Evolutionary conservation across 2,329 filamentous ascomycete genomes (phyloP).

Genomic region (Penicillium corylophilum): DNA sequence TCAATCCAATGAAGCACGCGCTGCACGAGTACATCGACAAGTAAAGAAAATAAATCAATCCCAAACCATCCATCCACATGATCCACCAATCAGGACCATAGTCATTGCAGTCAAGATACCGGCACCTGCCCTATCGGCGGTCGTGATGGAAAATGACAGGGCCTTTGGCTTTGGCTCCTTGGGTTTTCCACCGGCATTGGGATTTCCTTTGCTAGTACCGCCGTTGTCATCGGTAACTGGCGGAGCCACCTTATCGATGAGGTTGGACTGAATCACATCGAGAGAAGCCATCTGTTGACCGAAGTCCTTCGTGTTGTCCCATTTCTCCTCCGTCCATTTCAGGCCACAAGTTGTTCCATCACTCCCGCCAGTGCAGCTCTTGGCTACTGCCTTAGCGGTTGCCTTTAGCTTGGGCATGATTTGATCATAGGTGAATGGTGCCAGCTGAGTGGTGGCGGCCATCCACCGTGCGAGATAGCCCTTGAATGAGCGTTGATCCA

Average conservation of each 20-base stretch:
- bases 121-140: conserved; percentile 44
- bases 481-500: conserved; percentile 67
- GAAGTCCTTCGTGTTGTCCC: conserved; percentile 39
- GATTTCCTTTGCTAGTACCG: conserved; percentile 36
- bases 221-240: conserved; percentile 33
- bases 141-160: conserved; percentile 25
- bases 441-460: conserved; percentile 57
- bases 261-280: conserved; percentile 35
- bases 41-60: conserved; percentile 22
- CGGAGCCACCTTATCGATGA: conserved; percentile 30
- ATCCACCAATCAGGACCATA: conserved; percentile 34
- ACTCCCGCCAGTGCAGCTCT: conserved; percentile 52
- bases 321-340: conserved; percentile 40
- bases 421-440: conserved; percentile 53
- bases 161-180: conserved; percentile 8
- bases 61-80: conserved; percentile 38
- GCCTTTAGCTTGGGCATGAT: conserved; percentile 55
- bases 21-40: background rate
- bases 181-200: conserved; percentile 26
- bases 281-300: conserved; percentile 43
- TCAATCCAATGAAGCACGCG: background rate
- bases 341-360: conserved; percentile 40
- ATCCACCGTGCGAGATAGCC: conserved; percentile 63
- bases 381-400: conserved; percentile 56
- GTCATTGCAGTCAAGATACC: conserved; percentile 43